A percentile compares a stretch with the other conserved stretches of the same genome.
These are phyloP conservation scores for Pyrrhoderma lamaoense DNA, from an alignment of 1,284 basidiomycete genomes.

Conservation along the genomic window DNA sequence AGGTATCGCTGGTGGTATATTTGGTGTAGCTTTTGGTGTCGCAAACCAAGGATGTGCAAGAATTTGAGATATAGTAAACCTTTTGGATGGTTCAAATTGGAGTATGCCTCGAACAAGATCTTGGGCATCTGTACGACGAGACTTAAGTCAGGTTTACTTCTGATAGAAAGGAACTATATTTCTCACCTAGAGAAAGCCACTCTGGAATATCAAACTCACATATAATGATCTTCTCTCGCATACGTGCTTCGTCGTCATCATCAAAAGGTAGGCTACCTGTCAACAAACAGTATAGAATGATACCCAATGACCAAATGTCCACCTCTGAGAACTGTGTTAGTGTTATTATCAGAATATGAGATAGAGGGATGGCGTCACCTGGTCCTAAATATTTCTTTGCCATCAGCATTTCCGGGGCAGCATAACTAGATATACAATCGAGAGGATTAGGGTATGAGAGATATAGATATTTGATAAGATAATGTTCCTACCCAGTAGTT, in stretches of 20 bases:
- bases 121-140: slow-evolving; percentile 57
- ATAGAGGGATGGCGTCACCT: slow-evolving; percentile 40
- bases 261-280: slow-evolving; percentile 96
- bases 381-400: slow-evolving; percentile 87
- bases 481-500: slow-evolving; percentile 66
- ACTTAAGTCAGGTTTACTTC: neutral
- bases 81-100: slow-evolving; percentile 69
- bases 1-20: slow-evolving; percentile 25
- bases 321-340: slow-evolving; percentile 54
- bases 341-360: neutral
- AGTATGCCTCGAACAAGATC: slow-evolving; percentile 76
- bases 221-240: slow-evolving; percentile 82
- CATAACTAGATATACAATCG: slow-evolving; percentile 41
- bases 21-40: slow-evolving; percentile 14
- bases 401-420: slow-evolving; percentile 90
- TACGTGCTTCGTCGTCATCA: slow-evolving; percentile 87
- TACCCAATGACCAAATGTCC: slow-evolving; percentile 94
- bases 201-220: slow-evolving; percentile 89
- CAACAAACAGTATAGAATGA: slow-evolving; percentile 91
- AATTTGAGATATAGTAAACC: slow-evolving; percentile 80
- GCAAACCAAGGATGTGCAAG: slow-evolving; percentile 91
- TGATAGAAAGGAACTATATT: neutral
- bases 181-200: slow-evolving; percentile 77
- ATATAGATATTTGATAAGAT: slow-evolving; percentile 4
- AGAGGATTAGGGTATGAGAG: too few species aligned